phyloP scores from a whole-genome alignment of 2,329 filamentous ascomycete species.

The Magnaporthales sp. region DNA sequence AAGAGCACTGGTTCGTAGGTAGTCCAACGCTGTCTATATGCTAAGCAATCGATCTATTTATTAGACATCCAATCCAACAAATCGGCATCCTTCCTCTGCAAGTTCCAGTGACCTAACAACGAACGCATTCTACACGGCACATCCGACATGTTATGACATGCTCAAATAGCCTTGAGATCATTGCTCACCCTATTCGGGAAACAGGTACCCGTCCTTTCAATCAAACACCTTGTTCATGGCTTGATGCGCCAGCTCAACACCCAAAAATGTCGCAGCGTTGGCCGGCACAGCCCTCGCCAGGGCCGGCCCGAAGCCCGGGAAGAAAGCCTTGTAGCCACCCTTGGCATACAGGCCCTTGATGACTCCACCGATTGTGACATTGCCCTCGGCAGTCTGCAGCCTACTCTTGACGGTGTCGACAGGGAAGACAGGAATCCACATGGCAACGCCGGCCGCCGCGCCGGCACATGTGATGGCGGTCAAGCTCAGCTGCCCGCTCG shows the following conservation, averaged over 20 bases:
- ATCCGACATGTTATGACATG: neutral
- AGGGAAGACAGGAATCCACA: conserved; percentile 99
- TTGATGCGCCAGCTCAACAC: conserved; percentile 76
- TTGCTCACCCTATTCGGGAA: neutral
- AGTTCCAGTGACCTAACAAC: neutral
- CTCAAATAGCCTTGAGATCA: neutral
- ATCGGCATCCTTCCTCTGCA: neutral
- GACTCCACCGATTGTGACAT: conserved; percentile 70
- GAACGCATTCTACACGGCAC: neutral
- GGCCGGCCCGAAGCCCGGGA: conserved; percentile 91
- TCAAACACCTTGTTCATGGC: conserved; percentile 71
- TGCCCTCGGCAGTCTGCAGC: conserved; percentile 83
- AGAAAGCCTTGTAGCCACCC: conserved; percentile 86
- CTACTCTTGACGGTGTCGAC: conserved; percentile 94
- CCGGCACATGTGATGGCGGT: conserved; percentile 78
- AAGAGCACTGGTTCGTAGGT: neutral
- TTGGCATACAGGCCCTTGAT: conserved; percentile 73
- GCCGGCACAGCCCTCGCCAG: conserved; percentile 89
- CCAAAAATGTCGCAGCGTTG: conserved; percentile 90
- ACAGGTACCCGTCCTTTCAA: conserved; percentile 13
- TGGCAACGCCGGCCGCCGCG: conserved; percentile 85
- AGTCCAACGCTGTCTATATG: neutral
- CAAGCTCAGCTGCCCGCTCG: conserved; percentile 70
- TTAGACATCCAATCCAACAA: neutral
- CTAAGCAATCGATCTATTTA: neutral